A percentile compares a stretch with the other conserved stretches of the same genome.
Evolutionary conservation across 2,329 filamentous ascomycete species (phyloP).

Genomic region (Clarireedia homoeocarpa): DNA sequence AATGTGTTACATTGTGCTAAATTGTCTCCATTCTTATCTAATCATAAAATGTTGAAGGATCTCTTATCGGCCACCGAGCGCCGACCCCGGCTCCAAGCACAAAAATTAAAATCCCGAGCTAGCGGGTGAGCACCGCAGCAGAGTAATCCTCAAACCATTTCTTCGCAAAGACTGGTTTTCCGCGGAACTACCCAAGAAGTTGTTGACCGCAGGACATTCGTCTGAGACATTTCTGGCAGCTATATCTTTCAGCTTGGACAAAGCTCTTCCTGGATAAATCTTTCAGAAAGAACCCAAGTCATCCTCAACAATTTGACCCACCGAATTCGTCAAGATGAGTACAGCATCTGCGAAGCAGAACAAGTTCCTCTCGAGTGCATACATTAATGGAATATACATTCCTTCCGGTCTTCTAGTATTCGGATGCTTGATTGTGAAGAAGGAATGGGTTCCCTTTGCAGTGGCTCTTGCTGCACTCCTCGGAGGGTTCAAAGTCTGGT

Average conservation of each 20-base stretch:
- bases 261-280: no score
- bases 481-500: slow-evolving; percentile 63
- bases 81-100: slow-evolving; percentile 1
- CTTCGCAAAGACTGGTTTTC: neutral
- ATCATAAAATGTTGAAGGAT: slow-evolving; percentile 2
- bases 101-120: neutral
- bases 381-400: slow-evolving; percentile 74
- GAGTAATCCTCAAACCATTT: neutral
- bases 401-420: slow-evolving; percentile 72
- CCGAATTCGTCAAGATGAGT: slow-evolving; percentile 8
- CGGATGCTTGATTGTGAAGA: slow-evolving; percentile 70
- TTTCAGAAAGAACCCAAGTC: no score
- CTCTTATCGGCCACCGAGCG: slow-evolving; percentile 3
- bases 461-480: slow-evolving; percentile 57
- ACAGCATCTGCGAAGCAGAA: slow-evolving; percentile 6
- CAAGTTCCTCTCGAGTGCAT: slow-evolving; percentile 43
- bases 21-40: neutral
- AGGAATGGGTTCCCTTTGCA: slow-evolving; percentile 67
- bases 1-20: neutral
- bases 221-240: neutral
- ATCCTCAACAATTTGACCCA: slow-evolving; percentile 15
- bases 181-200: neutral
- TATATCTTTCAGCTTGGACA: no score
- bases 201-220: neutral
- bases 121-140: neutral